A percentile compares a stretch with the other conserved stretches of the same genome.
Evolutionary conservation across 2,329 filamentous ascomycete genomes (phyloP).

Genomic region (Myriosclerotinia scirpicola): DNA sequence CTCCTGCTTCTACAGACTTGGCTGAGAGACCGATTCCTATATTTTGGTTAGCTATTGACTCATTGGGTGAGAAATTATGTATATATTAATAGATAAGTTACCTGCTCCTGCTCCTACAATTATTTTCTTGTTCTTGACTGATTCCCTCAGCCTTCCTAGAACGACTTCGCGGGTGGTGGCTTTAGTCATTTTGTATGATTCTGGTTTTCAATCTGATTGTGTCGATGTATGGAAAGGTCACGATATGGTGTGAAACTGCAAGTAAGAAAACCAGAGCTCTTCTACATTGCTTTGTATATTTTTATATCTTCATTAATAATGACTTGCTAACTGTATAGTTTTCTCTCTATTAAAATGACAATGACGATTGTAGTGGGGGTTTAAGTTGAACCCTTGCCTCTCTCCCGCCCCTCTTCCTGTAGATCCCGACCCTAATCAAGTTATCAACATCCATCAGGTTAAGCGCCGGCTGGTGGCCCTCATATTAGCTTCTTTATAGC

Average conservation of each 20-base stretch:
- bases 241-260: background rate
- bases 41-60: background rate
- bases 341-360: background rate
- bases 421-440: too few species aligned
- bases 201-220: background rate
- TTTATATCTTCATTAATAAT: background rate
- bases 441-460: too few species aligned
- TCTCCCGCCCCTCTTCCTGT: background rate
- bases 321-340: background rate
- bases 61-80: background rate
- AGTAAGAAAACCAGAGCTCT: too few species aligned
- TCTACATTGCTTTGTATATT: background rate
- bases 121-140: constrained; percentile 55
- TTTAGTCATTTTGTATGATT: constrained; percentile 51
- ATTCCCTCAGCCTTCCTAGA: constrained; percentile 53
- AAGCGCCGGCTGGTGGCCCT: background rate
- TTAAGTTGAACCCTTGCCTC: background rate
- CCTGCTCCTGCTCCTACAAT: constrained; percentile 69
- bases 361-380: background rate
- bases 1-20: constrained; percentile 68
- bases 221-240: background rate
- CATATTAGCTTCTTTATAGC: background rate
- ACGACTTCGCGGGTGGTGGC: constrained; percentile 57
- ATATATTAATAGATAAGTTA: constrained; percentile 24
- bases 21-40: constrained; percentile 67